Percentiles rank a stretch among this genome's conserved stretches.
phyloP scores from a whole-genome alignment of 495 filamentous ascomycete genomes.

The Talaromyces proteolyticus region DNA sequence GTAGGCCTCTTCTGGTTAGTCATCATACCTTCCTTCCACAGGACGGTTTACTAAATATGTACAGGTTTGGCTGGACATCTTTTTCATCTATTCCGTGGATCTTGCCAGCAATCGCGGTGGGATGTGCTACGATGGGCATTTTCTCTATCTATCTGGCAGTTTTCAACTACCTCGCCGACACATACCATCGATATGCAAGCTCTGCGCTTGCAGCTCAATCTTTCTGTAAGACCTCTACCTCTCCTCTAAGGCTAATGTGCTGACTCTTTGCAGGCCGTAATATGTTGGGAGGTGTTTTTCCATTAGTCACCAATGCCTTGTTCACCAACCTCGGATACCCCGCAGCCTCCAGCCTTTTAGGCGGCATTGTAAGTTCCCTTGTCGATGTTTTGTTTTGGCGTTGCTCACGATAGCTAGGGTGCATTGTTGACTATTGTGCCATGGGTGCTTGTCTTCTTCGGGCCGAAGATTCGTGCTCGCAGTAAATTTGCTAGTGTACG shows the following conservation, averaged over 20 bases:
- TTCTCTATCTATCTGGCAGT: constrained; percentile 83
- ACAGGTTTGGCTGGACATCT: constrained; percentile 75
- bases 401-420: constrained; percentile 30
- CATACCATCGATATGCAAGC: constrained; percentile 76
- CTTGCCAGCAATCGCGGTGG: constrained; percentile 64
- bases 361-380: constrained; percentile 51
- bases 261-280: constrained; percentile 54
- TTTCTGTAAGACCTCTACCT: constrained; percentile 42
- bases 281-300: constrained; percentile 77
- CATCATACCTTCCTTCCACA: too few species aligned
- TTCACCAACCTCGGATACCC: constrained; percentile 67
- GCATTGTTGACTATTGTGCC: constrained; percentile 59
- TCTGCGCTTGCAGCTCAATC: constrained; percentile 86
- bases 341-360: constrained; percentile 70
- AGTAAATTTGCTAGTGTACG: constrained; percentile 35
- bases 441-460: constrained; percentile 8
- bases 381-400: not conserved
- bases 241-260: not conserved
- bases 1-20: constrained; percentile 77
- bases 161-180: constrained; percentile 94
- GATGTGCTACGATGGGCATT: constrained; percentile 79
- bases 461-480: constrained; percentile 5
- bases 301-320: constrained; percentile 66
- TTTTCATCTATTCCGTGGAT: constrained; percentile 69
- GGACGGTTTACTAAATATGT: too few species aligned